These are phyloP conservation scores for Saccharum spontaneum DNA, from an alignment of 176 grass and related monocot genomes.

Conservation along the genomic window DNA sequence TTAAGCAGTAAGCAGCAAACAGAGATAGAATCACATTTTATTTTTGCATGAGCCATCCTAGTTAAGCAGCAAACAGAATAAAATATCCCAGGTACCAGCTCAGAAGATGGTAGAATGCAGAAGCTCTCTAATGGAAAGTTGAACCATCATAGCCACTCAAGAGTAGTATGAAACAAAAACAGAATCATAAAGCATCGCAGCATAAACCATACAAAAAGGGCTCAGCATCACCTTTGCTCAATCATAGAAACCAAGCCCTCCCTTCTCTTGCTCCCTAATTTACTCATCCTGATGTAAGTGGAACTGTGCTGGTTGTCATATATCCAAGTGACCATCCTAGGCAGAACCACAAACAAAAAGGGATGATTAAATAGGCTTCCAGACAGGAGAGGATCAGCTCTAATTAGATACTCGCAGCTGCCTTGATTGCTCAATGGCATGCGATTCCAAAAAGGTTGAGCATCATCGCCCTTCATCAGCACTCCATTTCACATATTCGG, in stretches of 20 bases:
- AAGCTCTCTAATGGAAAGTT: not conserved
- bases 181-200: too few relatives aligned
- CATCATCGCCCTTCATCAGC: not conserved
- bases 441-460: not conserved
- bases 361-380: not conserved
- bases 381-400: not conserved
- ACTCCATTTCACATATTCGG: not conserved
- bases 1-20: too few relatives aligned
- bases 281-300: not conserved
- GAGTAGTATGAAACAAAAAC: too few relatives aligned
- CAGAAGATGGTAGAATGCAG: not conserved
- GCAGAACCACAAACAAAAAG: not conserved
- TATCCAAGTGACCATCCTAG: constrained; percentile 17
- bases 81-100: not conserved
- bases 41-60: not conserved
- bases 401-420: not conserved
- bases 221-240: not conserved
- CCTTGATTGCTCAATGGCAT: not conserved
- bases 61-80: not conserved
- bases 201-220: not conserved
- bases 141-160: constrained; percentile 9
- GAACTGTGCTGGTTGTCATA: constrained; percentile 10
- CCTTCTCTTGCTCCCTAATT: not conserved
- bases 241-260: not conserved
- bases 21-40: too few relatives aligned